These are phyloP conservation scores for Candida mattraensis DNA, from an alignment of 805 yeast genomes.

Conservation along the genomic window DNA sequence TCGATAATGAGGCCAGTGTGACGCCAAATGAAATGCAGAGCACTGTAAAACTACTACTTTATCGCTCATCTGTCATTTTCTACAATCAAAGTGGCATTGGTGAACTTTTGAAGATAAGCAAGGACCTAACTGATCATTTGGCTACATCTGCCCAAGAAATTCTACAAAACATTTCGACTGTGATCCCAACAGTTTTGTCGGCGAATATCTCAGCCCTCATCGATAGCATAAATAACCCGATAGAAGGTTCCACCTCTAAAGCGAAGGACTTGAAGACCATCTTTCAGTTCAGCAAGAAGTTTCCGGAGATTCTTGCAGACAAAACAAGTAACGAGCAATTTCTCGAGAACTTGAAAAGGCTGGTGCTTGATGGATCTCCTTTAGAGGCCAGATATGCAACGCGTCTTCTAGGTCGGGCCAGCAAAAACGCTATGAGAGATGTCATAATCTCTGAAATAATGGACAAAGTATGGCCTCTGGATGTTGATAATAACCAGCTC, in stretches of 20 bases:
- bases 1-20: slow-evolving; percentile 31
- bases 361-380: slow-evolving; percentile 55
- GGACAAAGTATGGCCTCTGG: slow-evolving; percentile 50
- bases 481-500: slow-evolving; percentile 38
- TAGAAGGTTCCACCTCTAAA: slow-evolving; percentile 9
- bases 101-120: slow-evolving; percentile 48
- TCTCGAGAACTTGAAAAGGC: slow-evolving; percentile 41
- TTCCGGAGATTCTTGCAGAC: slow-evolving; percentile 38
- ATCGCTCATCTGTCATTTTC: slow-evolving; percentile 58
- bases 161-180: slow-evolving; percentile 56
- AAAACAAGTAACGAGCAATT: slow-evolving; percentile 43
- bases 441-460: slow-evolving; percentile 40
- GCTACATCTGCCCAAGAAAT: slow-evolving; percentile 47
- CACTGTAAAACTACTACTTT: slow-evolving; percentile 56
- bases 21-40: slow-evolving; percentile 50
- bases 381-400: slow-evolving; percentile 64
- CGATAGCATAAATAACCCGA: slow-evolving; percentile 16
- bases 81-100: slow-evolving; percentile 67
- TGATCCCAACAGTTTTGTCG: slow-evolving; percentile 64
- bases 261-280: slow-evolving; percentile 56
- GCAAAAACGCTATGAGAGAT: slow-evolving; percentile 38
- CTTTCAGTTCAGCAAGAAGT: slow-evolving; percentile 54
- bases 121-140: slow-evolving; percentile 33
- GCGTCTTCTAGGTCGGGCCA: slow-evolving; percentile 50
- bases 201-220: slow-evolving; percentile 55